These are phyloP conservation scores for Monascus ruber DNA, from an alignment of 2,329 filamentous ascomycete species.

Conservation along the genomic window DNA sequence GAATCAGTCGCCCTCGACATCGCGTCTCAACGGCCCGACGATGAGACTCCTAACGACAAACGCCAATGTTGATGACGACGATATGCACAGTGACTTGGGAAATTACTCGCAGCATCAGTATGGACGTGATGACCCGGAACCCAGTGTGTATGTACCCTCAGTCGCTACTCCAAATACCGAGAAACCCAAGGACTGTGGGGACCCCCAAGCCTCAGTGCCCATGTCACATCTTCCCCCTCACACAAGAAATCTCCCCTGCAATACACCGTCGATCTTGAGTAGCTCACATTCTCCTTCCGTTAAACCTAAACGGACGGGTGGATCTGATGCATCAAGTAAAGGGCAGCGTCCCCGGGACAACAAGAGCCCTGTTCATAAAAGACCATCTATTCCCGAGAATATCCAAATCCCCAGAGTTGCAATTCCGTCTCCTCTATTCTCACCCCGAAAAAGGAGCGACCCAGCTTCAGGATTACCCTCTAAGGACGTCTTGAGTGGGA, in stretches of 20 bases:
- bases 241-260: no score
- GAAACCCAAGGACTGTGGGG: no score
- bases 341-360: not conserved
- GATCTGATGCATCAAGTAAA: no score
- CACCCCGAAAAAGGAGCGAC: not conserved
- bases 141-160: conserved; percentile 27
- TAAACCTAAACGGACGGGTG: no score
- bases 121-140: conserved; percentile 13
- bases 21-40: conserved; percentile 26
- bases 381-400: not conserved
- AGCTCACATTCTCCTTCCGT: no score
- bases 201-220: no score
- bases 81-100: conserved; percentile 16
- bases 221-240: no score
- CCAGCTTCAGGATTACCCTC: no score
- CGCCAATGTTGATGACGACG: conserved; percentile 18
- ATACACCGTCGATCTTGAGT: no score
- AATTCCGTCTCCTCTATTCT: not conserved
- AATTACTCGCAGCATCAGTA: conserved; percentile 17
- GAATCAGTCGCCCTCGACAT: conserved; percentile 14
- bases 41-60: conserved; percentile 36
- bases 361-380: not conserved
- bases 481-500: no score
- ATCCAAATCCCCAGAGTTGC: not conserved
- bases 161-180: no score